Conservation (phyloP, 2,329 filamentous ascomycete species). For the Penicillium sp. region DNA sequence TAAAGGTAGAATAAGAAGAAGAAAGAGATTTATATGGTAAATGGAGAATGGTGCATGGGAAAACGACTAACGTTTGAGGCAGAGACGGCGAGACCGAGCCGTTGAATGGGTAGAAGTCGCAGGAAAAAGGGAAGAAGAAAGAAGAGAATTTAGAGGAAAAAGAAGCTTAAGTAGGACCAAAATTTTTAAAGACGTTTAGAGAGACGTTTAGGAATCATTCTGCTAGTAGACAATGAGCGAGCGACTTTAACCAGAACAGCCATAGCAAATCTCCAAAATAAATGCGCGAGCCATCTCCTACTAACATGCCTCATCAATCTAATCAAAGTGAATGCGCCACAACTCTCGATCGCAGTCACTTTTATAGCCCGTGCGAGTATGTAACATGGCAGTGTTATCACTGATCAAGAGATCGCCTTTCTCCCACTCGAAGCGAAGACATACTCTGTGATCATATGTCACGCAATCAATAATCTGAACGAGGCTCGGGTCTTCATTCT, state of each 20-base stretch:
- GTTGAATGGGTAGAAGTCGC: too few species aligned
- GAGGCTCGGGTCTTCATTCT: constrained; percentile 46
- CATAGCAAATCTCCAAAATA: background rate
- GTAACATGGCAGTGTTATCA: constrained; percentile 53
- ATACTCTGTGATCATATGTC: constrained; percentile 59
- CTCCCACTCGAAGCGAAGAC: constrained; percentile 60
- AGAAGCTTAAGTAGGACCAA: too few species aligned
- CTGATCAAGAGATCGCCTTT: constrained; percentile 61
- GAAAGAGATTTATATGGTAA: too few species aligned
- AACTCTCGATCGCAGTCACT: constrained; percentile 35
- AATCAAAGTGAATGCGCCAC: constrained; percentile 39
- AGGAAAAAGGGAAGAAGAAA: too few species aligned
- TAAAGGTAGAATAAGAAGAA: too few species aligned
- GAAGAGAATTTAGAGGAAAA: too few species aligned
- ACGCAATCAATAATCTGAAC: constrained; percentile 51
- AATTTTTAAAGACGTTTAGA: too few species aligned
- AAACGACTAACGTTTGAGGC: too few species aligned
- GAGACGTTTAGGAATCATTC: background rate
- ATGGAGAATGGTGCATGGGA: too few species aligned
- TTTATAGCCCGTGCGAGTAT: constrained; percentile 36
- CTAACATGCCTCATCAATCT: background rate
- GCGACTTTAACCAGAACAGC: background rate
- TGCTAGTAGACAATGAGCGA: background rate
- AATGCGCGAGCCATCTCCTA: background rate
- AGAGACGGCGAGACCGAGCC: too few species aligned